Conservation (phyloP, 1,284 basidiomycete species). For the Sporisorium sorghi region DNA sequence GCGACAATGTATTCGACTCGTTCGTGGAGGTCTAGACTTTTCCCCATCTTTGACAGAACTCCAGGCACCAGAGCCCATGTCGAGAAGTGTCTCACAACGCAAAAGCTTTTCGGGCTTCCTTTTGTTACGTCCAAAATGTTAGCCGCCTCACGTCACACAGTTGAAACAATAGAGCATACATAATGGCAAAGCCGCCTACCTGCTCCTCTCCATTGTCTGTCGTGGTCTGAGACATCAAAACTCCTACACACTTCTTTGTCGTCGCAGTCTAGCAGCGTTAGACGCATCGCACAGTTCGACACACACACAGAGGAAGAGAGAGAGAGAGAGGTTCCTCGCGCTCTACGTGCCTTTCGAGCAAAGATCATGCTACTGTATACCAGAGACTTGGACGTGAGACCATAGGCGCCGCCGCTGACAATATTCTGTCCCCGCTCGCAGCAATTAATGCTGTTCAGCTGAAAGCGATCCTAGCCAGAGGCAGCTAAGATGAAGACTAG, state of each 20-base stretch:
- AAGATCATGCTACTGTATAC: not conserved
- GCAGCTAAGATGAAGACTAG: too few species aligned
- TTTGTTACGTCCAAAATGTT: not conserved
- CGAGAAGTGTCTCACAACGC: constrained; percentile 19
- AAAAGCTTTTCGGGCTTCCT: constrained; percentile 3
- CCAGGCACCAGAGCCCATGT: constrained; percentile 14
- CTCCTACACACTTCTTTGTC: not conserved
- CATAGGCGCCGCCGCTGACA: constrained; percentile 26
- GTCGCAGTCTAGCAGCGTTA: not conserved
- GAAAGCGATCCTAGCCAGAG: too few species aligned
- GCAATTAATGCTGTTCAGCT: not conserved
- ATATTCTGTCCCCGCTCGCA: constrained; percentile 14
- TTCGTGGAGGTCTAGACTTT: not conserved
- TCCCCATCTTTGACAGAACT: not conserved
- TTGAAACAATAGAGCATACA: not conserved
- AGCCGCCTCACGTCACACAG: constrained; percentile 5
- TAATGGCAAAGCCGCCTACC: too few species aligned
- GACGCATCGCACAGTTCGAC: not conserved
- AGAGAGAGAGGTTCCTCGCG: too few species aligned
- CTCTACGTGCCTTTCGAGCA: not conserved
- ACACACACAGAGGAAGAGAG: too few species aligned
- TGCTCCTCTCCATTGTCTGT: too few species aligned
- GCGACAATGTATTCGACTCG: not conserved
- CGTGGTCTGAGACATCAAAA: too few species aligned
- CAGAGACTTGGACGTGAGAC: constrained; percentile 24